Evolutionary conservation across 345 rosid genomes (phyloP).

Genomic region (Citrus sp.): DNA sequence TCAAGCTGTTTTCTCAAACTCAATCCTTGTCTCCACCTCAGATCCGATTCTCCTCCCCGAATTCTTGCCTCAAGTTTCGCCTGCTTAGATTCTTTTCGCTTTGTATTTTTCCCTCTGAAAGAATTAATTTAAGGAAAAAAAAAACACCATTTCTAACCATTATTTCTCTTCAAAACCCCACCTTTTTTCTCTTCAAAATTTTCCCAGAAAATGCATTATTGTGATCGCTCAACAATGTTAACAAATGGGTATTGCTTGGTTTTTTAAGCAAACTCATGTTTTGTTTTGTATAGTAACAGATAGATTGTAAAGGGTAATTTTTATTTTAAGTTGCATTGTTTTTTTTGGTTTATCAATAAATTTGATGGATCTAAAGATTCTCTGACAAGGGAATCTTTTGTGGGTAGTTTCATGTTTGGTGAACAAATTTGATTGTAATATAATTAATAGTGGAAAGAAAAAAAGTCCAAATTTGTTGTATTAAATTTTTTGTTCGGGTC

Average conservation of each 20-base stretch:
- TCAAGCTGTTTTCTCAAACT: not conserved
- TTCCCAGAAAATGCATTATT: conserved; percentile 24
- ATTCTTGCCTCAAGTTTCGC: conserved; percentile 27
- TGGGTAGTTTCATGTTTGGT: conserved; percentile 19
- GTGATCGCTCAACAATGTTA: not conserved
- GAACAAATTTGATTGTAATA: conserved; percentile 21
- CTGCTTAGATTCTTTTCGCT: conserved; percentile 13
- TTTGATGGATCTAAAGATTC: conserved; percentile 28
- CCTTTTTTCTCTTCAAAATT: not conserved
- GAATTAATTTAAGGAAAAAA: not conserved
- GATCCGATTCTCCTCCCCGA: conserved; percentile 30
- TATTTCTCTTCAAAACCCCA: conserved; percentile 2
- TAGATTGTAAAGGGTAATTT: not conserved
- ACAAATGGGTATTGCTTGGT: conserved; percentile 25
- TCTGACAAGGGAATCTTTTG: conserved; percentile 13
- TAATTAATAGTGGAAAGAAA: not conserved
- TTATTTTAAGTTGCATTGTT: conserved; percentile 1
- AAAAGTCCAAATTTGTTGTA: not conserved
- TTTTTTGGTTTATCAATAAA: not conserved
- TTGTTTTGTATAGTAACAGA: conserved; percentile 4
- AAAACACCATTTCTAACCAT: not conserved
- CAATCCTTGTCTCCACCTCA: conserved; percentile 26
- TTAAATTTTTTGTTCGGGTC: conserved; percentile 11
- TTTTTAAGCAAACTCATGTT: conserved; percentile 17
- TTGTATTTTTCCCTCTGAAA: not conserved